Percentiles rank a stretch among this genome's conserved stretches.
Evolutionary conservation across 208 protist species (phyloP).

Genomic region (Trypanosoma melophagium): DNA sequence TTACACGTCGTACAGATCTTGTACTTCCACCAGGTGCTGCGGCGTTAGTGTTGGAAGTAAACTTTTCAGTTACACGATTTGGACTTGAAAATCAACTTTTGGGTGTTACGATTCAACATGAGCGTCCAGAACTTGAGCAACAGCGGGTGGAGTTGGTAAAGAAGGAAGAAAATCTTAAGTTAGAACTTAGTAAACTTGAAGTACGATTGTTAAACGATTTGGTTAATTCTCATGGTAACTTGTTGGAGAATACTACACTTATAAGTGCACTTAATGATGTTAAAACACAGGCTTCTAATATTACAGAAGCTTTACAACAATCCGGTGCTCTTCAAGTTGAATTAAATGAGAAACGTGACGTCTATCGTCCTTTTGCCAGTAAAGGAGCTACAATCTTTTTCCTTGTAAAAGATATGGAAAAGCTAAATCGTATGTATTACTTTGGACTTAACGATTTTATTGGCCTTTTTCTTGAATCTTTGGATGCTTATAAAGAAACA

Average conservation of each 20-base stretch:
- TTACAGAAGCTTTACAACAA: conserved; percentile 83
- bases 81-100: conserved; percentile 97
- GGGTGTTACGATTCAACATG: conserved; percentile 92
- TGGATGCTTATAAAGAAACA: conserved; percentile 47
- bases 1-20: conserved; percentile 90
- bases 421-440: conserved; percentile 97
- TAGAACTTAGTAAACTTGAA: conserved; percentile 94
- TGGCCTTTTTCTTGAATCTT: conserved; percentile 64
- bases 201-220: conserved; percentile 91
- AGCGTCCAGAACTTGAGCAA: conserved; percentile 95
- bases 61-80: conserved; percentile 96
- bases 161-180: conserved; percentile 95
- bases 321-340: conserved; percentile 86
- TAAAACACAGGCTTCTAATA: conserved; percentile 87
- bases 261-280: conserved; percentile 93
- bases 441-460: conserved; percentile 94
- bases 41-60: conserved; percentile 92
- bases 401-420: conserved; percentile 86
- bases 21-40: conserved; percentile 85
- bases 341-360: conserved; percentile 93
- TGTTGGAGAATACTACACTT: conserved; percentile 95
- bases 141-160: conserved; percentile 93
- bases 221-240: conserved; percentile 88
- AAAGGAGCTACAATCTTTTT: conserved; percentile 92
- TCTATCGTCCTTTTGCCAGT: conserved; percentile 92